Conservation (phyloP, 2,329 filamentous ascomycete species). For the Ophidiomyces ophidiicola region DNA sequence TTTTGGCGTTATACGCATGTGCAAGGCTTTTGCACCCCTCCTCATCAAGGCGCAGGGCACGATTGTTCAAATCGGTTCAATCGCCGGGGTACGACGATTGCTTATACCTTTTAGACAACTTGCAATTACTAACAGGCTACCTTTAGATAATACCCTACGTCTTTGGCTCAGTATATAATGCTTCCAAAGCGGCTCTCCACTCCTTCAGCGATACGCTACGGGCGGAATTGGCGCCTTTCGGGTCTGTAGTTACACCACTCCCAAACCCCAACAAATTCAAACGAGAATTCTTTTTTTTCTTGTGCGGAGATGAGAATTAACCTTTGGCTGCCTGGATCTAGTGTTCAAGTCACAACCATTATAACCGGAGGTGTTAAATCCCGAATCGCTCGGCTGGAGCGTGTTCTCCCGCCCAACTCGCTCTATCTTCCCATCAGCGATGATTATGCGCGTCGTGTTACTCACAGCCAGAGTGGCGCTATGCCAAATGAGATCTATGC, state of each 20-base stretch:
- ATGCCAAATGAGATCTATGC: conserved; percentile 45
- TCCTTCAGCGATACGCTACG: conserved; percentile 47
- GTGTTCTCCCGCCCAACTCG: conserved; percentile 37
- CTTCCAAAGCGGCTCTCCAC: conserved; percentile 49
- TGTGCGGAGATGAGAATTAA: neutral
- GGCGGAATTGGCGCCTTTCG: conserved; percentile 43
- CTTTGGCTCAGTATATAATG: conserved; percentile 43
- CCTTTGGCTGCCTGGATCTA: conserved; percentile 14
- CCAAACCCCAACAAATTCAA: neutral
- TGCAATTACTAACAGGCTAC: neutral
- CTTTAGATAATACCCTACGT: conserved; percentile 33
- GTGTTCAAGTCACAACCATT: conserved; percentile 41
- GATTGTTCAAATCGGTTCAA: conserved; percentile 36
- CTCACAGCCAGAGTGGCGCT: conserved; percentile 42
- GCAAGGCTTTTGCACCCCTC: conserved; percentile 44
- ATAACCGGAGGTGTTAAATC: conserved; percentile 50
- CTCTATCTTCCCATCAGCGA: conserved; percentile 42
- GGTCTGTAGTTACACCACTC: conserved; percentile 21
- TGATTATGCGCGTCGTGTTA: conserved; percentile 41
- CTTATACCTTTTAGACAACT: neutral
- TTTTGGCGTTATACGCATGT: conserved; percentile 47
- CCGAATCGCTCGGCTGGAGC: conserved; percentile 44
- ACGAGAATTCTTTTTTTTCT: neutral
- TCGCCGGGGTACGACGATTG: conserved; percentile 26
- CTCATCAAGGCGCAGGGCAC: conserved; percentile 37